Conservation (phyloP, 148 eudicot species). For the Cornus controversa region DNA sequence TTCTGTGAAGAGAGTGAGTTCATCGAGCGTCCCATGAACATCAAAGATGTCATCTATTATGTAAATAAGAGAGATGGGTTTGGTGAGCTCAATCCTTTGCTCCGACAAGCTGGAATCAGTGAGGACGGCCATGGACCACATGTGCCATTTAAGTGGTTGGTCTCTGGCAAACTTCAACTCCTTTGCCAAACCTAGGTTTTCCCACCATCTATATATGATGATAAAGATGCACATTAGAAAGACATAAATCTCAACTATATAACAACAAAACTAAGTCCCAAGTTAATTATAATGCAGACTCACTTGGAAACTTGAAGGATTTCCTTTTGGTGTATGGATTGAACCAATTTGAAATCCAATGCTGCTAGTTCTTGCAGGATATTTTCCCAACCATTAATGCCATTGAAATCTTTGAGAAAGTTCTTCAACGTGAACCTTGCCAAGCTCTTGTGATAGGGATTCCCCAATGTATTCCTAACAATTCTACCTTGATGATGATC, state of each 20-base stretch:
- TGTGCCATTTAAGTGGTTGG: too few species aligned
- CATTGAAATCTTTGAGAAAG: constrained; percentile 14
- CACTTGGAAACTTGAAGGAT: constrained; percentile 42
- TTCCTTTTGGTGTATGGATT: constrained; percentile 32
- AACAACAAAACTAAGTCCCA: too few species aligned
- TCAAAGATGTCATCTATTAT: constrained; percentile 66
- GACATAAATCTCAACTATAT: neutral
- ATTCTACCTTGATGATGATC: constrained; percentile 17
- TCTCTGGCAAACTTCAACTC: constrained; percentile 41
- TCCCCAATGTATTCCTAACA: constrained; percentile 23
- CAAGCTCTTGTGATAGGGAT: constrained; percentile 51
- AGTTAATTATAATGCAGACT: constrained; percentile 5
- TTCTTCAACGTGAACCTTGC: constrained; percentile 24
- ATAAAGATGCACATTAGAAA: neutral
- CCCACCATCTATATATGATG: constrained; percentile 58
- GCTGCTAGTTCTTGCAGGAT: constrained; percentile 34
- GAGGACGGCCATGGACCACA: constrained; percentile 50
- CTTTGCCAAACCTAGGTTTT: constrained; percentile 29
- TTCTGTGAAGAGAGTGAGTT: constrained; percentile 46
- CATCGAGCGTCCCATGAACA: constrained; percentile 42
- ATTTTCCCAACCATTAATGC: constrained; percentile 19
- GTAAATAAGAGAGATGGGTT: constrained; percentile 42
- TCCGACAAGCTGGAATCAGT: constrained; percentile 31
- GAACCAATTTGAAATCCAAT: constrained; percentile 27
- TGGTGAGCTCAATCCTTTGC: constrained; percentile 43